Percentiles rank a stretch among this genome's conserved stretches.
These are phyloP conservation scores for Alisma plantagoaquatica DNA, from an alignment of 106 monocot species.

Conservation along the genomic window DNA sequence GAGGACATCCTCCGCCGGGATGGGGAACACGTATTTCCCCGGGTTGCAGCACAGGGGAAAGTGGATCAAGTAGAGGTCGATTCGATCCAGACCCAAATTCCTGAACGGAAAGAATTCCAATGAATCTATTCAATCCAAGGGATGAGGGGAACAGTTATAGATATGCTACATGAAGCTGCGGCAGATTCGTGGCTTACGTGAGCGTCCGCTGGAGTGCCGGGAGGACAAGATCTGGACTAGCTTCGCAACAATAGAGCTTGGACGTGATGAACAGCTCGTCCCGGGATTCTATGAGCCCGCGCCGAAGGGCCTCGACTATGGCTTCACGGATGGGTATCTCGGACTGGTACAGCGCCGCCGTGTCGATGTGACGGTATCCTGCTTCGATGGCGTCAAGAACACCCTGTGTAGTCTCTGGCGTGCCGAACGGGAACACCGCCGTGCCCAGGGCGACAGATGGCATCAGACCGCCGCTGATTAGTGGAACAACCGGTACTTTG, in stretches of 20 bases:
- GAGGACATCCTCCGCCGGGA: not conserved
- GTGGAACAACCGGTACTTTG: too few relatives aligned
- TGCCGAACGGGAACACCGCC: not conserved
- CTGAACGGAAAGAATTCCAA: constrained; percentile 6
- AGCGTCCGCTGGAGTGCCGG: constrained; percentile 7
- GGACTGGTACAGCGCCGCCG: constrained; percentile 4
- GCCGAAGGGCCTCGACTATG: constrained; percentile 4
- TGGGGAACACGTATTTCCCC: not conserved
- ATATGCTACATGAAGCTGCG: too few relatives aligned
- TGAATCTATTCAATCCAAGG: too few relatives aligned
- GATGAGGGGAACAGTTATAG: too few relatives aligned
- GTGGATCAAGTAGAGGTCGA: constrained; percentile 13
- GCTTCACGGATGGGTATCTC: constrained; percentile 14
- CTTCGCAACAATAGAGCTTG: constrained; percentile 10
- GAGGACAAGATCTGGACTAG: not conserved
- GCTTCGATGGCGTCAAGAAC: constrained; percentile 10
- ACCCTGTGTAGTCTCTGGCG: not conserved
- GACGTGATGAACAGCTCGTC: constrained; percentile 22
- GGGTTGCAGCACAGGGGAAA: constrained; percentile 9
- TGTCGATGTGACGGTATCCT: constrained; percentile 24
- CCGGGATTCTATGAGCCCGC: constrained; percentile 1
- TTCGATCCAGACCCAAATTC: not conserved
- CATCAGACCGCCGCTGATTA: too few relatives aligned
- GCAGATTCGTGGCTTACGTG: too few relatives aligned
- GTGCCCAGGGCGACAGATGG: constrained; percentile 12